Conservation (phyloP, 192 early-diverging fungal genomes). For the Coemansia sp. region DNA sequence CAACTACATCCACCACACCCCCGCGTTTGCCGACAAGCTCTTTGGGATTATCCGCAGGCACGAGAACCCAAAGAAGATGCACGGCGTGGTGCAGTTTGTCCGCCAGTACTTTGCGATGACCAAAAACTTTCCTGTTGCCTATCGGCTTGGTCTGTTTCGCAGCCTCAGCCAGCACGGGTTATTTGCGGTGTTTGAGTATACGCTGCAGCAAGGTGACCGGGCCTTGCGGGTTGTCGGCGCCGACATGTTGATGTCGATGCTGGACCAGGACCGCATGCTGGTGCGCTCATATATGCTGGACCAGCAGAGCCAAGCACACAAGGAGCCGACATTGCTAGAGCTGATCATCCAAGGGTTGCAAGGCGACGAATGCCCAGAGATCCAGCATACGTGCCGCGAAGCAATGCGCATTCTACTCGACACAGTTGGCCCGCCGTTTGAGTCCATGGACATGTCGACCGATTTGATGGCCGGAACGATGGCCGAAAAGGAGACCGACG, state of each 20-base stretch:
- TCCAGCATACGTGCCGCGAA: conserved; percentile 70
- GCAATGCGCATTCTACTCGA: conserved; percentile 75
- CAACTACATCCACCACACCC: conserved; percentile 64
- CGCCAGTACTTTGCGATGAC: conserved; percentile 75
- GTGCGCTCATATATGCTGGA: conserved; percentile 67
- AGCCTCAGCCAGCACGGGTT: conserved; percentile 73
- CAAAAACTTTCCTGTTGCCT: conserved; percentile 61
- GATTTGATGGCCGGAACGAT: conserved; percentile 6
- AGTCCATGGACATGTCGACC: conserved; percentile 18
- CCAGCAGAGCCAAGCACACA: conserved; percentile 52
- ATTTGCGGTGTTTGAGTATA: conserved; percentile 71
- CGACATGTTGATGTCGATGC: conserved; percentile 65
- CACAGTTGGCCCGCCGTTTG: conserved; percentile 19
- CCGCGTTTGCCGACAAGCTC: conserved; percentile 63
- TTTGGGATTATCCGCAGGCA: conserved; percentile 62
- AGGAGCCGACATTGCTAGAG: conserved; percentile 56
- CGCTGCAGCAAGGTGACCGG: conserved; percentile 56
- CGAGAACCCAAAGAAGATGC: conserved; percentile 55
- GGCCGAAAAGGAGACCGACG: conserved; percentile 60
- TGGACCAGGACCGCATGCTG: conserved; percentile 76
- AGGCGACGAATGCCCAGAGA: conserved; percentile 57
- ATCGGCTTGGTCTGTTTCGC: conserved; percentile 61
- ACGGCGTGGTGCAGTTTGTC: conserved; percentile 75
- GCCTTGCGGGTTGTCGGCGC: conserved; percentile 60
- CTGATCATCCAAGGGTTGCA: conserved; percentile 64